Base-by-base conservation (phyloP, 306 rosid species). In the Albizia julibrissin region DNA sequence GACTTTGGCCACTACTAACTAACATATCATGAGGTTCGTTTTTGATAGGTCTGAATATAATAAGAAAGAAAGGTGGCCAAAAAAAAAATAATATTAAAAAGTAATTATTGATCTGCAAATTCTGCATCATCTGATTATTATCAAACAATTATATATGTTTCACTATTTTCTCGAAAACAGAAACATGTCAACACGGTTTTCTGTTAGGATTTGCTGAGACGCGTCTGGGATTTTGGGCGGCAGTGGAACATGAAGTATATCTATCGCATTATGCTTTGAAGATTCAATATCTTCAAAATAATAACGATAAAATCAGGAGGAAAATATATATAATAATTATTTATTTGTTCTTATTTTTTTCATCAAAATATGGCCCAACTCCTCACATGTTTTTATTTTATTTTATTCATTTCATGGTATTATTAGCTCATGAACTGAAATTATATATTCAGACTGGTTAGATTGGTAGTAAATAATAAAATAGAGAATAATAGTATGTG, bases 161-260 rank as follows among this genome's bases (percentile, higher is more conserved):
- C 27, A 42, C 27, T 4, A 42, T 40, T 69, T 40, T 40, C 83
- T 59, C 33, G 75, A 72, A 27, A 86, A 81, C 81, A 80, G 84
- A 87, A 83, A 86, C 81, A 79, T 76, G 80, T 84, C 91, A 84
- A 84, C 89, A 58, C 85, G 80, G 87, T 80, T 87, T 88, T 89
- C 88, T 47, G 84, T 81, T 88, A 22, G 72, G 83, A 83, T 81
- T 80, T 82, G 82, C 79, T 69, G 49, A 81, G 46, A 81, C 78
- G 74, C 76, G 78, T 69, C 78, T 78, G 71, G 33, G 85, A 89
- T 86, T 75, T 82, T 77, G 89, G 91, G 81, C 84, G 89, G 91
- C 87, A 68, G 79, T 71, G 21, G 59, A 87, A 79, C 82, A 84
- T 79, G 83, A 58, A 79, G 24, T 22, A 75, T 82, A 82, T 74